Conservation (phyloP, 495 filamentous ascomycete species). For the Podospora appendiculata region DNA sequence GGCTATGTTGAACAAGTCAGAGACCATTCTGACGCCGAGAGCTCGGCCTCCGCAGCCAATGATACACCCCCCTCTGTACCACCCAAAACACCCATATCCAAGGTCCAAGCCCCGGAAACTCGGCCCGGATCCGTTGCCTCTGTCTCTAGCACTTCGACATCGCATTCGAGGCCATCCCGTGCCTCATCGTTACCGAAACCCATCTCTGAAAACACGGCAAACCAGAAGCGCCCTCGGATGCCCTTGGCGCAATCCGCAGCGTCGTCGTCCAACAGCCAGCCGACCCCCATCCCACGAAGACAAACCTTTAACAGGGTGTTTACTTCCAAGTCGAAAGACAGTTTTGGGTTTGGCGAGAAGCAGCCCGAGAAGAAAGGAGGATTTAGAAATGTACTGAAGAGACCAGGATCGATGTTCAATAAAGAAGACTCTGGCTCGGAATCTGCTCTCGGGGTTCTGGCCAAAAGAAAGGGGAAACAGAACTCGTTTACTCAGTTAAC, state of each 20-base stretch:
- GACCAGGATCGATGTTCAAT: slow-evolving; percentile 17
- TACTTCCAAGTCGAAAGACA: slow-evolving; percentile 9
- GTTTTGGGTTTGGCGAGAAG: neutral
- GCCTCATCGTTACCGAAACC: slow-evolving; percentile 8
- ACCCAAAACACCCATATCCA: slow-evolving; percentile 8
- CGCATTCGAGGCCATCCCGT: slow-evolving; percentile 3
- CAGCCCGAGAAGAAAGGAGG: slow-evolving; percentile 23
- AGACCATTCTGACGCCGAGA: slow-evolving; percentile 8
- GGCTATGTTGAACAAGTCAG: slow-evolving; percentile 19
- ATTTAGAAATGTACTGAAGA: slow-evolving; percentile 22
- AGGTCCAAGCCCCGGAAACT: neutral
- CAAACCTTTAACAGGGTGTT: slow-evolving; percentile 18
- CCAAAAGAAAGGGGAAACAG: slow-evolving; percentile 14
- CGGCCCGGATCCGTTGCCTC: slow-evolving; percentile 10
- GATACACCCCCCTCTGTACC: slow-evolving; percentile 17
- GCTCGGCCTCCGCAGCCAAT: slow-evolving; percentile 3
- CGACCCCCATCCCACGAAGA: slow-evolving; percentile 13
- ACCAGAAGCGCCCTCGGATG: slow-evolving; percentile 36
- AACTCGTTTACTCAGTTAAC: slow-evolving; percentile 2
- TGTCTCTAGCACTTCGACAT: slow-evolving; percentile 7
- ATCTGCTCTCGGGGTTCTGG: neutral
- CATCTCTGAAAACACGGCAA: slow-evolving; percentile 26
- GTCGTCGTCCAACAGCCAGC: slow-evolving; percentile 5
- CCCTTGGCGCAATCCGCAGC: slow-evolving; percentile 17
- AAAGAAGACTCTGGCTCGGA: slow-evolving; percentile 23